Evolutionary conservation across 2,329 filamentous ascomycete genomes (phyloP).

Genomic region (Cyphellophora europaea): DNA sequence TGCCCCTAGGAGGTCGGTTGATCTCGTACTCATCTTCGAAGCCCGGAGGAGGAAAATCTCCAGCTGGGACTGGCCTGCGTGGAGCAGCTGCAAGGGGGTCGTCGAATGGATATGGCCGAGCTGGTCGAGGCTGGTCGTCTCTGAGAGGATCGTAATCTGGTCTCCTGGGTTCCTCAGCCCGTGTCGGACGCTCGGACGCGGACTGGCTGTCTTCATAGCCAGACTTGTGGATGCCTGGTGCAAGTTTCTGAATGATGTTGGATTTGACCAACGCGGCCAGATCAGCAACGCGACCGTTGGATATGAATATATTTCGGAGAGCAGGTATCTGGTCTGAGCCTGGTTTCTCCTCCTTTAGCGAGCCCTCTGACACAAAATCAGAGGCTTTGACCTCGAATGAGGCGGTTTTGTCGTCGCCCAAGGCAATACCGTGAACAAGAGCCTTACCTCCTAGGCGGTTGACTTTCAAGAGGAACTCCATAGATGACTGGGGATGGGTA

Average conservation of each 20-base stretch:
- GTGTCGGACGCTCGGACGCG: conserved; percentile 23
- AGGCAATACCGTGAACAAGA: conserved; percentile 69
- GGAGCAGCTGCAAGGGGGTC: conserved; percentile 54
- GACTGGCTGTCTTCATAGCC: conserved; percentile 57
- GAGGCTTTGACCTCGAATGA: conserved; percentile 64
- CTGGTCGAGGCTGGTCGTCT: conserved; percentile 49
- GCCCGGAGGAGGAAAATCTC: conserved; percentile 73
- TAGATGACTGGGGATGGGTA: conserved; percentile 72
- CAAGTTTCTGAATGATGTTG: conserved; percentile 73
- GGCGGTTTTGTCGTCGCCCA: conserved; percentile 72
- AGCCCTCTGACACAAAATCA: conserved; percentile 63
- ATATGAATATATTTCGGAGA: conserved; percentile 61
- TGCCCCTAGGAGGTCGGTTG: conserved; percentile 53
- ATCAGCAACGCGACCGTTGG: conserved; percentile 57
- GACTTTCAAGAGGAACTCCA: conserved; percentile 73
- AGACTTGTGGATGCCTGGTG: conserved; percentile 66
- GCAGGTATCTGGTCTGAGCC: conserved; percentile 18
- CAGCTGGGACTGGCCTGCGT: conserved; percentile 56
- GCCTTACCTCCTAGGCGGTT: conserved; percentile 74
- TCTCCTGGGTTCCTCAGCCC: conserved; percentile 32
- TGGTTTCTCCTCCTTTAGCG: conserved; percentile 41
- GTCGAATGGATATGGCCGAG: conserved; percentile 57
- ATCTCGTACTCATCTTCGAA: conserved; percentile 93
- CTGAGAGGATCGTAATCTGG: conserved; percentile 38
- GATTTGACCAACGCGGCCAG: conserved; percentile 65